Conservation (phyloP, 2,329 filamentous ascomycete genomes). For the Cercospora nicotianae region DNA sequence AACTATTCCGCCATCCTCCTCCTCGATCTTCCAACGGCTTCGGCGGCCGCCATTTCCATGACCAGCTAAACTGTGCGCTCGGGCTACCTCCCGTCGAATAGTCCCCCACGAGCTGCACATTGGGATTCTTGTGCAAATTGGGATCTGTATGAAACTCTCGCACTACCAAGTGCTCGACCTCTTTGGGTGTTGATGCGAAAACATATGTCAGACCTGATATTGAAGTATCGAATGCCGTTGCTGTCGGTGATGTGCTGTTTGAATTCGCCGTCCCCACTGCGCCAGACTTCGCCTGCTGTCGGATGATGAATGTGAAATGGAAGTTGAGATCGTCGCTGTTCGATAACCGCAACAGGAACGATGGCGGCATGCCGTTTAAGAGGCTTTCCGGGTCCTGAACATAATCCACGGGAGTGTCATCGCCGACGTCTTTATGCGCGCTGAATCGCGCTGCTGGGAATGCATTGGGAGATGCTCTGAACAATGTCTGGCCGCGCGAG, state of each 20-base stretch:
- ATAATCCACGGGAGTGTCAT: slow-evolving; percentile 80
- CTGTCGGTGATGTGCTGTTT: slow-evolving; percentile 14
- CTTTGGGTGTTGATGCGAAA: slow-evolving; percentile 78
- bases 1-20: slow-evolving; percentile 92
- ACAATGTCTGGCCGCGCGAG: slow-evolving; percentile 71
- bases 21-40: slow-evolving; percentile 77
- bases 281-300: slow-evolving; percentile 50
- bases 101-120: slow-evolving; percentile 92
- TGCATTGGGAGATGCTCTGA: slow-evolving; percentile 79
- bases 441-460: slow-evolving; percentile 80
- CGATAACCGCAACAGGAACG: slow-evolving; percentile 80
- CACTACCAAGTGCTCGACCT: slow-evolving; percentile 91
- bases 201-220: slow-evolving; percentile 91
- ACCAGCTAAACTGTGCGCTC: slow-evolving; percentile 89
- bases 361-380: slow-evolving; percentile 52
- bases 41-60: slow-evolving; percentile 95
- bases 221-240: slow-evolving; percentile 61
- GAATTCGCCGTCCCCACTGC: slow-evolving; percentile 17
- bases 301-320: slow-evolving; percentile 84
- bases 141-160: slow-evolving; percentile 96
- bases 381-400: slow-evolving; percentile 81
- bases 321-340: slow-evolving; percentile 93
- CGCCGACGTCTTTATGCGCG: slow-evolving; percentile 69
- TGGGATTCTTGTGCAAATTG: slow-evolving; percentile 94
- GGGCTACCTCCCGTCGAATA: slow-evolving; percentile 79